Percentiles rank a stretch among this genome's conserved stretches.
These are phyloP conservation scores for Rosellinia necatrix DNA, from an alignment of 2,329 filamentous ascomycete genomes.

Conservation along the genomic window DNA sequence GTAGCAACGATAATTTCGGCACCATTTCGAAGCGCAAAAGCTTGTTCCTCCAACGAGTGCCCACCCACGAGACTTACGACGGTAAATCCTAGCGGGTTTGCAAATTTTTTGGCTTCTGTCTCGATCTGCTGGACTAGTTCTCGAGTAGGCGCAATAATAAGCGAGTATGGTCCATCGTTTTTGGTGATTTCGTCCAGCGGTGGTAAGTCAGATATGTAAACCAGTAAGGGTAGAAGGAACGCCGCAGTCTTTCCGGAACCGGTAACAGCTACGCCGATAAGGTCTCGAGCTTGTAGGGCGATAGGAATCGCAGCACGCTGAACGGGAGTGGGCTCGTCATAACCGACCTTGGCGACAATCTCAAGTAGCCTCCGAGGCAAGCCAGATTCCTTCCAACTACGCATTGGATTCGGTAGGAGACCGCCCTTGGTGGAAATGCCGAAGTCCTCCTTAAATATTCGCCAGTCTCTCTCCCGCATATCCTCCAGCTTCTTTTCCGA, in stretches of 20 bases:
- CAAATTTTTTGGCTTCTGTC: constrained; percentile 90
- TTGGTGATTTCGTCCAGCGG: constrained; percentile 83
- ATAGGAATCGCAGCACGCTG: constrained; percentile 96
- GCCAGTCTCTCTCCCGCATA: constrained; percentile 98
- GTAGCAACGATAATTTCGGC: constrained; percentile 99
- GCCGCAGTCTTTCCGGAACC: constrained; percentile 98
- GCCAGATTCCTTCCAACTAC: constrained; percentile 84
- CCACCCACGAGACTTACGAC: constrained; percentile 98
- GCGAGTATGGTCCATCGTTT: constrained; percentile 95
- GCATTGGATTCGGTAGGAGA: constrained; percentile 92
- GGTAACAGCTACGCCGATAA: constrained; percentile 98
- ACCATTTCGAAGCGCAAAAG: constrained; percentile 85
- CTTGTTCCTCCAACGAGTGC: constrained; percentile 92
- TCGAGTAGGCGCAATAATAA: constrained; percentile 94
- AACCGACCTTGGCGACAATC: constrained; percentile 83
- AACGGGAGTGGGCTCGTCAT: constrained; percentile 88
- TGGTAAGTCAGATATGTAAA: constrained; percentile 91
- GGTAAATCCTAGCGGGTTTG: constrained; percentile 85
- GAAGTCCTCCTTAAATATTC: constrained; percentile 99
- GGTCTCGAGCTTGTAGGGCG: constrained; percentile 85
- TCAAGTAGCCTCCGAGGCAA: constrained; percentile 78
- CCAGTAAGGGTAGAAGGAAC: constrained; percentile 87
- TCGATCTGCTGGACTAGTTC: constrained; percentile 98
- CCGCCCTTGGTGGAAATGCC: constrained; percentile 95
- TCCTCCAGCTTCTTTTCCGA: constrained; percentile 88